A percentile compares a stretch with the other conserved stretches of the same genome.
phyloP scores from a whole-genome alignment of 176 grass and related monocot species.

The Eragrostis nindensis region DNA sequence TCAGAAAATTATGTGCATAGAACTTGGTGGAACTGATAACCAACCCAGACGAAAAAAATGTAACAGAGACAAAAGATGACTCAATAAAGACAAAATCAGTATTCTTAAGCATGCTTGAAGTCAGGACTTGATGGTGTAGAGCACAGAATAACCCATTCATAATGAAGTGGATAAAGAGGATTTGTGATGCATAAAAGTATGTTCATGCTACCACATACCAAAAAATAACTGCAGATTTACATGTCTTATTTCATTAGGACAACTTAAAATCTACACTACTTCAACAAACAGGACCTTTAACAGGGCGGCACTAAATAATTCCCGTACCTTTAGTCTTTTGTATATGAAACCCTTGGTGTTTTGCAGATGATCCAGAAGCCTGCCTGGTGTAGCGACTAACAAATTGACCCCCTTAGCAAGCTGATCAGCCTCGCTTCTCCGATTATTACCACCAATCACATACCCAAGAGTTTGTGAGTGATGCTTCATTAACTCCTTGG shows the following conservation, averaged over 20 bases:
- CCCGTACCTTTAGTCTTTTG: conserved; percentile 73
- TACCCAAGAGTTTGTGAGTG: conserved; percentile 92
- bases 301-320: neutral
- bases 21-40: neutral
- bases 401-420: conserved; percentile 92
- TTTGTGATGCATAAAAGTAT: neutral
- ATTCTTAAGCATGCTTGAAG: neutral
- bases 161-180: neutral
- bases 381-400: conserved; percentile 91
- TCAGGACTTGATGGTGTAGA: neutral
- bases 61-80: neutral
- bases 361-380: conserved; percentile 96
- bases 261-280: conserved; percentile 3
- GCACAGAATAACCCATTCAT: neutral
- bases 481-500: conserved; percentile 90
- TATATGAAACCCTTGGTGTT: conserved; percentile 92
- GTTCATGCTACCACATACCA: neutral
- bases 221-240: neutral
- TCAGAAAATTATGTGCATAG: neutral
- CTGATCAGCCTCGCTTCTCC: conserved; percentile 81
- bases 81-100: neutral
- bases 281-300: neutral
- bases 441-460: conserved; percentile 80
- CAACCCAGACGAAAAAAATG: neutral
- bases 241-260: neutral